Percentiles rank a stretch among this genome's conserved stretches.
Conservation (phyloP, 495 filamentous ascomycete species). For the Hypoxylon trugodes region DNA sequence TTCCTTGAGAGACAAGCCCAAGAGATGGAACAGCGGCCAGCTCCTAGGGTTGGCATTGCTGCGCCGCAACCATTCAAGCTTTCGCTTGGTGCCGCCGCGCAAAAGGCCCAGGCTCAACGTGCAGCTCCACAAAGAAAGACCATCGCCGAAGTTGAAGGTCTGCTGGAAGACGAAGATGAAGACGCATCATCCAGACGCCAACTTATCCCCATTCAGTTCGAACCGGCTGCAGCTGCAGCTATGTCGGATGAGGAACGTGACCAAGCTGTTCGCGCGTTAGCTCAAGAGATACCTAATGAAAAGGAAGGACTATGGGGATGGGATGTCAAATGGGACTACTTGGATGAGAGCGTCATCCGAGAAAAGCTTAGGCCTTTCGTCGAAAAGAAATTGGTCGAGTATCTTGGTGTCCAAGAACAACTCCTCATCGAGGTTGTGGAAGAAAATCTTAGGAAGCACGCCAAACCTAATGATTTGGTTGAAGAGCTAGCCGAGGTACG, state of each 20-base stretch:
- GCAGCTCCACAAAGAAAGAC: constrained; percentile 75
- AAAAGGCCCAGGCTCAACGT: constrained; percentile 78
- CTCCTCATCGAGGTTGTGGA: constrained; percentile 93
- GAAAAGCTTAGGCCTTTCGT: constrained; percentile 94
- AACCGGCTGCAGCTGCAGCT: constrained; percentile 71
- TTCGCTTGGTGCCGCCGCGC: constrained; percentile 86
- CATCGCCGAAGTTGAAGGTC: constrained; percentile 89
- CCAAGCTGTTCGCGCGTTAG: constrained; percentile 79
- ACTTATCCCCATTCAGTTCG: constrained; percentile 92
- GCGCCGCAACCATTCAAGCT: constrained; percentile 93
- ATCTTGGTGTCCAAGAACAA: constrained; percentile 95
- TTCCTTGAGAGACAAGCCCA: constrained; percentile 91
- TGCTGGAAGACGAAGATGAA: constrained; percentile 94
- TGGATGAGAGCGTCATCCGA: constrained; percentile 82
- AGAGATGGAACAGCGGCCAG: constrained; percentile 76
- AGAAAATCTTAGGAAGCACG: constrained; percentile 81
- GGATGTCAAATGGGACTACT: constrained; percentile 92
- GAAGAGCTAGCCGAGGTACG: constrained; percentile 84
- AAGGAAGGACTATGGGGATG: constrained; percentile 89
- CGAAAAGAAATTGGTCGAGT: constrained; percentile 97
- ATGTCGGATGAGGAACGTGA: constrained; percentile 86
- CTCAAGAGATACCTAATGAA: constrained; percentile 87
- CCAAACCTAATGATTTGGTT: constrained; percentile 79
- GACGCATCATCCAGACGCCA: constrained; percentile 75
- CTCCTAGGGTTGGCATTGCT: constrained; percentile 45